These are phyloP conservation scores for Trichomonascaceae sp. DNA, from an alignment of 1,139 yeast genomes.

Conservation along the genomic window DNA sequence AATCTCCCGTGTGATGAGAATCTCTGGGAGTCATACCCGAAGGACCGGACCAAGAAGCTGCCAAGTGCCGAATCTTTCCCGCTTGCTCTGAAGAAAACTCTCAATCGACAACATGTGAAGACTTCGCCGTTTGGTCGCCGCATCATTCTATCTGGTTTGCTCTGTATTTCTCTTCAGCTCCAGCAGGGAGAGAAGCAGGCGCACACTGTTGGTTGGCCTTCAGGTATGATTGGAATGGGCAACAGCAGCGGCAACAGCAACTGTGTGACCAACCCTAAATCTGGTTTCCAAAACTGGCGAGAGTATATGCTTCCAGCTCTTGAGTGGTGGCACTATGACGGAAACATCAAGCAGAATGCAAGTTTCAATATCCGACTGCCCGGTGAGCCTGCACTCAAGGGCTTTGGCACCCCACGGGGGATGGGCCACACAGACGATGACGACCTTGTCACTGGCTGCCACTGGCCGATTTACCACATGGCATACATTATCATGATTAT, in stretches of 20 bases:
- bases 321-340: neutral
- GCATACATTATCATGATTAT: conserved; percentile 61
- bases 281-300: neutral
- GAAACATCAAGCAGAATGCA: neutral
- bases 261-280: no score
- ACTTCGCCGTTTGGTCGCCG: conserved; percentile 48
- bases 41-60: conserved; percentile 16
- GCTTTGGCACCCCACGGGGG: no score
- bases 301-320: neutral
- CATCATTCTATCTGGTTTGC: conserved; percentile 54
- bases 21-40: conserved; percentile 47
- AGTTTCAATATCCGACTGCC: conserved; percentile 11
- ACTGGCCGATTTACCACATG: conserved; percentile 26
- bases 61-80: conserved; percentile 31
- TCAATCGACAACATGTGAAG: conserved; percentile 39
- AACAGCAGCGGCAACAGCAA: no score
- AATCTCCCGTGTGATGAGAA: conserved; percentile 70
- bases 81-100: conserved; percentile 40
- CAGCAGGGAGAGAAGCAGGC: conserved; percentile 59
- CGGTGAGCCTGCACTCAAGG: no score
- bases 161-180: conserved; percentile 59
- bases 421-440: no score
- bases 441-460: no score
- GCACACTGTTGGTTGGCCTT: conserved; percentile 31
- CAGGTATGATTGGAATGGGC: no score